Percentiles rank a stretch among this genome's conserved stretches.
Conservation (phyloP, 192 early-diverging fungal species). For the Gamsiella multidivaricata region DNA sequence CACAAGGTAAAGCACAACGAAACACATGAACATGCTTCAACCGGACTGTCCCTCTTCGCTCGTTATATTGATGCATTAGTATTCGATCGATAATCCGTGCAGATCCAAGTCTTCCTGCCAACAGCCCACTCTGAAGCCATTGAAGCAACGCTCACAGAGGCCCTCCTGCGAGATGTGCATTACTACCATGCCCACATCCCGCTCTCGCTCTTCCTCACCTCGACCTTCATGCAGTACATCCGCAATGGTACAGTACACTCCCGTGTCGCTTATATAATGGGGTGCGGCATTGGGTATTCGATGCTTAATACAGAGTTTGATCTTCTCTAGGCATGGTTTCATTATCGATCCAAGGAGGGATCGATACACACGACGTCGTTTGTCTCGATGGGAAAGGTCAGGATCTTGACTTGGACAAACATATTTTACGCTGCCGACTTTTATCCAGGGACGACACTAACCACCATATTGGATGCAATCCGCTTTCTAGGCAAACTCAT, state of each 20-base stretch:
- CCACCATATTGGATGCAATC: too few species aligned
- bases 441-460: neutral
- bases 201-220: slow-evolving; percentile 23
- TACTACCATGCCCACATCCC: slow-evolving; percentile 40
- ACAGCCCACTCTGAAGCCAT: neutral
- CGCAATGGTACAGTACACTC: slow-evolving; percentile 27
- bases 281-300: too few species aligned
- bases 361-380: slow-evolving; percentile 40
- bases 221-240: slow-evolving; percentile 36
- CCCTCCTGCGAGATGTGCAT: neutral
- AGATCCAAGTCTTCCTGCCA: slow-evolving; percentile 41
- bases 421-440: too few species aligned
- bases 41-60: too few species aligned
- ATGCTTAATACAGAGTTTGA: too few species aligned
- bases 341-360: slow-evolving; percentile 18
- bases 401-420: too few species aligned
- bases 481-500: slow-evolving; percentile 52
- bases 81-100: too few species aligned
- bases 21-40: slow-evolving; percentile 4
- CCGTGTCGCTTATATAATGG: neutral
- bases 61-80: too few species aligned
- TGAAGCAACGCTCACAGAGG: slow-evolving; percentile 3
- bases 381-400: slow-evolving; percentile 39
- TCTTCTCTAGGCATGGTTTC: slow-evolving; percentile 17
- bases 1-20: slow-evolving; percentile 21